Base-by-base conservation (phyloP, 331 rosid species). In the Spiraea crenata region DNA sequence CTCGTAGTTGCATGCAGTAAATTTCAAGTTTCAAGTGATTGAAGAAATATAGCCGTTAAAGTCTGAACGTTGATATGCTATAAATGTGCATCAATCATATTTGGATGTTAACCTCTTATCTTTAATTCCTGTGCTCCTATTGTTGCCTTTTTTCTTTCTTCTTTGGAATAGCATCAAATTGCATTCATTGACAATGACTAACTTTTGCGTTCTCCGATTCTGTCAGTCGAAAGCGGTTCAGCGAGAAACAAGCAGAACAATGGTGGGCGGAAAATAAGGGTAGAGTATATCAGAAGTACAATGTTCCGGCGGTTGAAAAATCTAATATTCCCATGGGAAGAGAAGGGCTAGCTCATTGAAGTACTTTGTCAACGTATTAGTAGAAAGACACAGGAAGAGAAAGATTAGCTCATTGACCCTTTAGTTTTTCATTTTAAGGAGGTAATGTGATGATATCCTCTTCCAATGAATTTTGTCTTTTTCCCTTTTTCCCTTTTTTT, bases 161-260 rank as follows among this genome's bases (percentile, higher is more conserved):
- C 31, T 0, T 49, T 9, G 40, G 49, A 7, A 35, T 4, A 11
- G 38, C 5, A 31, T 38, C 57, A 59, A 37, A 45, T 45, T 45
- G 49, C 12, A 45, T 40, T 9, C 47, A 73, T 7, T 57, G 69
- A 56, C 0, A 51, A 41, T 10, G 17, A 52, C 66, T 69, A 39
- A 71, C 55, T 39, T 40, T 13, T 10, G 38, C 9, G 65, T 52
- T 65, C 55, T 55, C 44, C 12, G 19, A 14, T 69, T 74, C 60
- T 64, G 45, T 37, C 81, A 80, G 81, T 76, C 78, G 75, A 40
- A 80, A 76, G 74, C 63, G 72, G 46, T 80, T 80, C 65, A 76
- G 84, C 14, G 84, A 80, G 84, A 76, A 80, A 71, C 75, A 80
- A 76, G 75, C 81, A 49, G 84, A 71, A 38, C 75, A 71, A 59